Percentiles rank a stretch among this genome's conserved stretches.
Evolutionary conservation across 768 basidiomycete genomes (phyloP).

Genomic region (Rhodotorula graminis): DNA sequence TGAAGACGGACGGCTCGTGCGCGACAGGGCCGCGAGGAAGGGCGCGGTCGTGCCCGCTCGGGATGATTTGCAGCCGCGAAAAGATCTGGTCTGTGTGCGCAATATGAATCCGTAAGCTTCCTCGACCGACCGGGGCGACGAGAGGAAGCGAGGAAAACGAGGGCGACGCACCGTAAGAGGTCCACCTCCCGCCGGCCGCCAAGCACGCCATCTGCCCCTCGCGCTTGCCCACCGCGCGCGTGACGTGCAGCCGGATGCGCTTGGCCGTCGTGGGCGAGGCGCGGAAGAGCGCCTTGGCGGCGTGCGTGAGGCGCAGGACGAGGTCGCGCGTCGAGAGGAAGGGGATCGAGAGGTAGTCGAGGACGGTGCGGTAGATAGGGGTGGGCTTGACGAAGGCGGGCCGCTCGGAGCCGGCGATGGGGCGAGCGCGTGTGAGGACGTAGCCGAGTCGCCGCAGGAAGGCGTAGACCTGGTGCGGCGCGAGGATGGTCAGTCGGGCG

Average conservation of each 20-base stretch:
- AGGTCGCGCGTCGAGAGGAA: constrained; percentile 43
- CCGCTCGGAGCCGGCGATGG: background rate
- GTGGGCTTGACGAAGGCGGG: background rate
- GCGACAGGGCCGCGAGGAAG: constrained; percentile 45
- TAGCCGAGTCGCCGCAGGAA: constrained; percentile 91
- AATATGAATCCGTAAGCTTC: no score
- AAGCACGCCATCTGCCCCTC: constrained; percentile 18
- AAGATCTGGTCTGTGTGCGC: constrained; percentile 60
- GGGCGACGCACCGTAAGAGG: constrained; percentile 31
- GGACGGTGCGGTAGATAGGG: constrained; percentile 37
- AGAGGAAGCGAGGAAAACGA: background rate
- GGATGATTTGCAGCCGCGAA: constrained; percentile 64
- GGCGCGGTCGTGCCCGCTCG: constrained; percentile 56
- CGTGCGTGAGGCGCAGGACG: constrained; percentile 50
- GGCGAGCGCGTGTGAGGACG: constrained; percentile 65
- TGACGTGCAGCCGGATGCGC: constrained; percentile 14
- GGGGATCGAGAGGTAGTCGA: constrained; percentile 45
- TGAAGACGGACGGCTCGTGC: constrained; percentile 40
- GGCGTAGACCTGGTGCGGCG: constrained; percentile 66
- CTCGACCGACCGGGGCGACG: background rate
- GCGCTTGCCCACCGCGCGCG: constrained; percentile 3
- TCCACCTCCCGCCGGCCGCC: constrained; percentile 30
- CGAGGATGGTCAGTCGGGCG: background rate
- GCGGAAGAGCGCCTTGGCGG: background rate
- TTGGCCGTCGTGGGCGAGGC: background rate